These are phyloP conservation scores for Xylariaceae sp. DNA, from an alignment of 2,329 filamentous ascomycete species.

Conservation along the genomic window DNA sequence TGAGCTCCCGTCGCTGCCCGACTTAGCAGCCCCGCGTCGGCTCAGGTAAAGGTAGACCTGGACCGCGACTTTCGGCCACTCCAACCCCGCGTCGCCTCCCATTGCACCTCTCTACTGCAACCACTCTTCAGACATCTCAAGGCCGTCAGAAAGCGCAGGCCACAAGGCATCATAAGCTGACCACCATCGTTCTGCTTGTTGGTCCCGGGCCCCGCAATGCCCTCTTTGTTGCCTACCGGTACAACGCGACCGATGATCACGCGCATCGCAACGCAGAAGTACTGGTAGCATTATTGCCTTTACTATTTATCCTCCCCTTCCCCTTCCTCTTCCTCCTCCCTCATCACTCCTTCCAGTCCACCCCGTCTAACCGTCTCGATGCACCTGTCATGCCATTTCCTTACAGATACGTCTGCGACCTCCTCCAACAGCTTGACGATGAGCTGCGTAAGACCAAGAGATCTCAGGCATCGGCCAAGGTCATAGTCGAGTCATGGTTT, in stretches of 20 bases:
- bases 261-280: too few relatives aligned
- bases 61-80: background rate
- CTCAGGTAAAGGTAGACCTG: too few relatives aligned
- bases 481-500: conserved; percentile 61
- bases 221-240: conserved; percentile 8
- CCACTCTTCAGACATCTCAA: too few relatives aligned
- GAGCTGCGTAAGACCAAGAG: conserved; percentile 25
- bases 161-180: background rate
- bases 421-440: conserved; percentile 61
- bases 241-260: conserved; percentile 4
- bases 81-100: background rate
- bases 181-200: background rate
- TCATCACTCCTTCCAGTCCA: too few relatives aligned
- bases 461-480: conserved; percentile 22
- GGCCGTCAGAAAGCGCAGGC: too few relatives aligned
- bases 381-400: conserved; percentile 41
- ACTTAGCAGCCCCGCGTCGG: too few relatives aligned
- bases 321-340: too few relatives aligned
- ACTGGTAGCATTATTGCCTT: too few relatives aligned
- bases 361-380: too few relatives aligned
- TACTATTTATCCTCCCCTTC: too few relatives aligned
- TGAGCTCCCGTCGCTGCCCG: background rate
- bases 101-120: too few relatives aligned
- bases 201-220: background rate
- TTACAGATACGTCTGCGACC: conserved; percentile 65